Evolutionary conservation across 768 basidiomycete species (phyloP).

Genomic region (Porpolomopsis calyptriformis): DNA sequence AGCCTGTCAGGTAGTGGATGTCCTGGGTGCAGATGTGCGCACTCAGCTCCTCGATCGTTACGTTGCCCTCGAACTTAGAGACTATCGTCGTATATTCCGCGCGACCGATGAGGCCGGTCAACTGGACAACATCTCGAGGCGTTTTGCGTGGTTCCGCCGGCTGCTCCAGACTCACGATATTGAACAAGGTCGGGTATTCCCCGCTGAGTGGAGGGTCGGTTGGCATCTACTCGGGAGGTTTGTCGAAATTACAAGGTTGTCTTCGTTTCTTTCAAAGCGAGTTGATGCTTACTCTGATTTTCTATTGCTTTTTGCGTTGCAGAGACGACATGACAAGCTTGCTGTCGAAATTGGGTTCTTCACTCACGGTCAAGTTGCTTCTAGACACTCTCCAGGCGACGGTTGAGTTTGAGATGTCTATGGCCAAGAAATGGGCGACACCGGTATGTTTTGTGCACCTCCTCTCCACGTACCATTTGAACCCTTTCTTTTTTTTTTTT

Average conservation of each 20-base stretch:
- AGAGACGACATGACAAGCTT: constrained; percentile 81
- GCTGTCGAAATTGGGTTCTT: constrained; percentile 65
- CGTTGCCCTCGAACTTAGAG: constrained; percentile 80
- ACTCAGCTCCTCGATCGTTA: constrained; percentile 79
- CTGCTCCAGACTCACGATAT: constrained; percentile 78
- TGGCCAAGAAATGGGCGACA: constrained; percentile 74
- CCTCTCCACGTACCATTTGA: no score
- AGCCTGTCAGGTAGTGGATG: constrained; percentile 83
- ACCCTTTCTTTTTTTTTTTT: background rate
- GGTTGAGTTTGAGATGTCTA: constrained; percentile 75
- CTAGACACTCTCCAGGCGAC: constrained; percentile 83
- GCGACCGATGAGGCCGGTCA: constrained; percentile 92
- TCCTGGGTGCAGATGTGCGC: constrained; percentile 78
- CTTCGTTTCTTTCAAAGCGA: background rate
- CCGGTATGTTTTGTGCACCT: constrained; percentile 43
- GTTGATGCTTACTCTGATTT: background rate
- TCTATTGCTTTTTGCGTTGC: background rate
- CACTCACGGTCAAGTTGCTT: constrained; percentile 64
- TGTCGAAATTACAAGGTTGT: constrained; percentile 79
- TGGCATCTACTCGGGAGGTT: constrained; percentile 79
- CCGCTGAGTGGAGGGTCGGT: constrained; percentile 75
- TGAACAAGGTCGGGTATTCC: constrained; percentile 77
- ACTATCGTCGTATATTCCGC: constrained; percentile 93
- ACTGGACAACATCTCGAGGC: constrained; percentile 84
- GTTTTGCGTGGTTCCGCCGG: constrained; percentile 93